Evolutionary conservation across 352 stramenopile species (phyloP), one percentile per base, ranked within the genome.

Genomic region (Globisporangium spiculum): DNA sequence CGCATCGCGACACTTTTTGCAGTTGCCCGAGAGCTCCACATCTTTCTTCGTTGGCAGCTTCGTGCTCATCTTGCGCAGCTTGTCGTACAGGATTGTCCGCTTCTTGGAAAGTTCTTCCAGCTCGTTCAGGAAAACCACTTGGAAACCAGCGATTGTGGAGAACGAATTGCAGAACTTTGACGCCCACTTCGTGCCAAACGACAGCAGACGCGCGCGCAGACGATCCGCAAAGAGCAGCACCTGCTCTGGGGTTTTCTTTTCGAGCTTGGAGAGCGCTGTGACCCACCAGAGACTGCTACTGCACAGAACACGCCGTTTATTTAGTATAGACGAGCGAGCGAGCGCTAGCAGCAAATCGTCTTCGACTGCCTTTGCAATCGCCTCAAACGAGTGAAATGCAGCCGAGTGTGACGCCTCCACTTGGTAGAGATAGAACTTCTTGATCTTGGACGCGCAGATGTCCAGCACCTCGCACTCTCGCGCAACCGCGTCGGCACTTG

Each of bases 1-100:
- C 0, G 67, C 72, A 30, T 93, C 81, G 0, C 85, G 81, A 54
- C 85, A 93, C 54, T 84, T 80, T 0, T 65, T 67, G 53, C 85
- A 93, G 63, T 93, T 93, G 18, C 85, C 87, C 4, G 85, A 91
- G 3, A 80, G 64, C 65, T 81, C 77, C 26, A 92, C 72, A 24
- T 92, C 80, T 12, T 76, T 62, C 12, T 76, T 73, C 9, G 73
- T 79, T 2, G 82, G 83, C 3, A 61, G 68, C 0, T 41, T 63
- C 0, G 77, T 50, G 64, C 85, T 91, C 52, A 89, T 68, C 0
- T 38, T 30, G n/a, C 67, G 22, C n/a, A 93, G 69, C 18, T 75
- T 80, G 3, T 65, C 54, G 58, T 75, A 79, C 5, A 91, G 58
- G 0, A 24, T 24, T 0, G 63, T 53, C 41, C 81, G 75, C 27